Evolutionary conservation across 2,329 filamentous ascomycete species (phyloP), one percentile per base, ranked within the genome.

Genomic region (Pyrenophora teres): DNA sequence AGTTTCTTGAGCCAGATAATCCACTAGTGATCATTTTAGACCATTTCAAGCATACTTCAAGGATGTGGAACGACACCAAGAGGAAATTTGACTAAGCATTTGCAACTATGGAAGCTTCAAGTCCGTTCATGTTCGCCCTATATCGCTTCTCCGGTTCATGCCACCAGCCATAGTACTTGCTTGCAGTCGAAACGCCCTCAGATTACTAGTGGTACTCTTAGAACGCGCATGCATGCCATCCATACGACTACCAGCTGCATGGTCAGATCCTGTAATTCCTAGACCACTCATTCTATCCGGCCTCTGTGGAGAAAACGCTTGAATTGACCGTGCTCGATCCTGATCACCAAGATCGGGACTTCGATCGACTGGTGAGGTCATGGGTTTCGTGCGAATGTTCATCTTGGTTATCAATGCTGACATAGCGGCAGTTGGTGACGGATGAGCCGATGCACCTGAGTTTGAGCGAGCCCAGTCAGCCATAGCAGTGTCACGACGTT

Each of bases 111-210:
- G 18, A 32, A 42, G 12, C 18, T 15, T 16, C 6, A 33, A 15
- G 18, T 35, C 18, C 33, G 19, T 33, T 42, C 18, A 42, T 2
- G 3, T 42, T 7, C 27, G 40, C 13, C 30, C 30, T 21, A 42
- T 23, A 23, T 42, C 40, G 30, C 30, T 42, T 35, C 40, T 42
- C 18, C 40, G 40, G 30, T 33, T 42, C 40, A 42, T 42, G 5
- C 30, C 40, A 21, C 30, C 40, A 15, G 30, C 40, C 40, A 42
- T 33, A 16, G 30, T 42, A 42, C 40, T 42, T 23, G 40, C 40
- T 33, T 42, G 40, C 30, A 42, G 30, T 25, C 40, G 27, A 35
- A 42, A 42, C 40, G 40, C 40, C 40, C 30, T 33, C 4, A 42
- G 30, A 25, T 42, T 42, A 23, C 40, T n/a, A 25, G 40, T 42